phyloP scores from a whole-genome alignment of 257 asterid species.

The Anisodus tanguticus region DNA sequence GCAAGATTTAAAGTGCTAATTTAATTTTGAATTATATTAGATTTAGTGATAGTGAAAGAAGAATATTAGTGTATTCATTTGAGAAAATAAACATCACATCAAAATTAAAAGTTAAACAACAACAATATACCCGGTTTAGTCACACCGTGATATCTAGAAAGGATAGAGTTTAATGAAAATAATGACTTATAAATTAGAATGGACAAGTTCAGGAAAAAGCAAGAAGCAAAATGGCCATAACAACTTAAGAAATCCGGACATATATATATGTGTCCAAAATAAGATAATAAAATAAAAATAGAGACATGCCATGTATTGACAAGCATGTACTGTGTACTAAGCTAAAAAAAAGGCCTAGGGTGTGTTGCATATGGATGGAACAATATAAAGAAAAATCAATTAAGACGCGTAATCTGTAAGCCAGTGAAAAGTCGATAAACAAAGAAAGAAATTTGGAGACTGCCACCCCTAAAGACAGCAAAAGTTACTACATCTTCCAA shows the following conservation, averaged over 20 bases:
- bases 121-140: no score
- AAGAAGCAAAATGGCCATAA: no score
- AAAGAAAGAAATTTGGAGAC: slow-evolving; percentile 1
- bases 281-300: slow-evolving; percentile 7
- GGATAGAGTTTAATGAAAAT: no score
- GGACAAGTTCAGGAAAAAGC: no score
- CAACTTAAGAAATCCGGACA: no score
- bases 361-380: not conserved
- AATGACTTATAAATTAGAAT: no score
- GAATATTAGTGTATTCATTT: no score
- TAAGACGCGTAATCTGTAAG: not conserved
- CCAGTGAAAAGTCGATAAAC: slow-evolving; percentile 31
- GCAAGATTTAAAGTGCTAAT: not conserved
- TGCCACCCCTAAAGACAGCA: slow-evolving; percentile 41
- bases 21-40: not conserved
- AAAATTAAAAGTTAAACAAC: not conserved
- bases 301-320: slow-evolving; percentile 26
- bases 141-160: no score
- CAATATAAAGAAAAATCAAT: not conserved
- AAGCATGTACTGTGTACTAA: slow-evolving; percentile 39
- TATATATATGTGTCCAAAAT: not conserved
- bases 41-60: not conserved
- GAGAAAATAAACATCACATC: not conserved
- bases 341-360: slow-evolving; percentile 29
- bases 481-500: slow-evolving; percentile 31